Conservation (phyloP, 208 protist genomes). For the Crithidia acanthocephali region DNA sequence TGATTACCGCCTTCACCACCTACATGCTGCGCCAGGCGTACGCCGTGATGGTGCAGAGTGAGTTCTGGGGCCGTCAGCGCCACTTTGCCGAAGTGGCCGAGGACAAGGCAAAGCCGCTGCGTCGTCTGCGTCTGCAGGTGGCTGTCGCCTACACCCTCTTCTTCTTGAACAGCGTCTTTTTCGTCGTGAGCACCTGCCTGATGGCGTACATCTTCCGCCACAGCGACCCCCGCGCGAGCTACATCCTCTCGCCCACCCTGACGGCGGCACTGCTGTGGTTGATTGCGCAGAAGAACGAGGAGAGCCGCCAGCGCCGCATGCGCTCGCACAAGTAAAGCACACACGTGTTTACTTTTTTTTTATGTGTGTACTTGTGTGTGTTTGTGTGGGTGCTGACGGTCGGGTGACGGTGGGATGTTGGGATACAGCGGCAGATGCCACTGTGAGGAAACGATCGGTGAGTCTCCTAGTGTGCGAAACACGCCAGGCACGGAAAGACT, state of each 20-base stretch:
- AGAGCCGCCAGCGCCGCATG: constrained; percentile 88
- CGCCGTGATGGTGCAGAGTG: constrained; percentile 85
- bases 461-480: too few species aligned
- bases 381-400: too few species aligned
- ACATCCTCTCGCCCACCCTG: constrained; percentile 79
- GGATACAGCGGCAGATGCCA: too few species aligned
- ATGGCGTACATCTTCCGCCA: constrained; percentile 89
- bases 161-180: constrained; percentile 88
- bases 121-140: constrained; percentile 82
- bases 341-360: too few species aligned
- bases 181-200: constrained; percentile 69
- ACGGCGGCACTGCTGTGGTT: constrained; percentile 86
- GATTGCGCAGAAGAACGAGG: constrained; percentile 91
- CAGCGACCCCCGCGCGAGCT: constrained; percentile 78
- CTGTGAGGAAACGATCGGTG: too few species aligned
- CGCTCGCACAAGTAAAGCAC: constrained; percentile 83
- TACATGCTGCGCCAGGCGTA: constrained; percentile 89
- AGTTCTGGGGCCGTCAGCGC: constrained; percentile 90
- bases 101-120: constrained; percentile 67
- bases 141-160: constrained; percentile 82
- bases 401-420: too few species aligned
- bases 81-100: constrained; percentile 78
- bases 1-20: constrained; percentile 55
- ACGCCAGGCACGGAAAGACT: not conserved
- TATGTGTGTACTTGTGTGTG: too few species aligned